phyloP scores from a whole-genome alignment of 1,284 basidiomycete species.

The Vanrija pseudolonga region DNA sequence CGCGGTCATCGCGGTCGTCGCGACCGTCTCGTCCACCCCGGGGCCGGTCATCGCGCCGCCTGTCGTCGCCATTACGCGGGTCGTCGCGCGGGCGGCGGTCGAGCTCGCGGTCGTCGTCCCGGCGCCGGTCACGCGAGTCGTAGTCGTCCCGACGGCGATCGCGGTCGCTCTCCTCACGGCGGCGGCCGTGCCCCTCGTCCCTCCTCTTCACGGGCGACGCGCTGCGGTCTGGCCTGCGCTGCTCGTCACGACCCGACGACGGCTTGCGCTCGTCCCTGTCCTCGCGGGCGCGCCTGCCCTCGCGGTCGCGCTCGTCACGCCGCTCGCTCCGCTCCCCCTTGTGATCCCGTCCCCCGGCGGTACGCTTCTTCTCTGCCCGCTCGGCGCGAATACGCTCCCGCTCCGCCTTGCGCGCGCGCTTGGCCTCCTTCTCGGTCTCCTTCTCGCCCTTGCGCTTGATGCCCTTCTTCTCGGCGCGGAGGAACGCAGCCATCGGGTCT shows the following conservation, averaged over 20 bases:
- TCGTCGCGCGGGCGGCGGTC: background rate
- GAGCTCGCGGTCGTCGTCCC: background rate
- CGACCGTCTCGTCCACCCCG: background rate
- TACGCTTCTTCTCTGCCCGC: constrained; percentile 20
- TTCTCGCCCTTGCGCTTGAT: constrained; percentile 71
- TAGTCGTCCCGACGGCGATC: constrained; percentile 6
- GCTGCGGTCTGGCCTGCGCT: background rate
- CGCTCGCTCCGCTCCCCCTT: background rate
- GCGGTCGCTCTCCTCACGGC: background rate
- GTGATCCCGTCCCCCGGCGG: constrained; percentile 8
- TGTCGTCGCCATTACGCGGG: too few relatives aligned
- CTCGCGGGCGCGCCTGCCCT: background rate
- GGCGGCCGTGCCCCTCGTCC: background rate
- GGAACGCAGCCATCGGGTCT: constrained; percentile 94
- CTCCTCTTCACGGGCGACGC: background rate
- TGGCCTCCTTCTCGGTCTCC: constrained; percentile 52
- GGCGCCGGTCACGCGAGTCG: background rate
- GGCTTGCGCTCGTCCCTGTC: background rate
- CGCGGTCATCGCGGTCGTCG: too few relatives aligned
- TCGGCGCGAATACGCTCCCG: constrained; percentile 21
- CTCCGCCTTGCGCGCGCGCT: constrained; percentile 46
- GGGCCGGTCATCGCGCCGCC: background rate
- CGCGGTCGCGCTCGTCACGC: constrained; percentile 6
- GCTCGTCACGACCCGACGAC: background rate
- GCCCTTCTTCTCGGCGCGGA: constrained; percentile 53